Percentiles rank a stretch among this genome's conserved stretches.
Conservation (phyloP, 192 early-diverging fungal species). For the Chytriomyces confervae region DNA sequence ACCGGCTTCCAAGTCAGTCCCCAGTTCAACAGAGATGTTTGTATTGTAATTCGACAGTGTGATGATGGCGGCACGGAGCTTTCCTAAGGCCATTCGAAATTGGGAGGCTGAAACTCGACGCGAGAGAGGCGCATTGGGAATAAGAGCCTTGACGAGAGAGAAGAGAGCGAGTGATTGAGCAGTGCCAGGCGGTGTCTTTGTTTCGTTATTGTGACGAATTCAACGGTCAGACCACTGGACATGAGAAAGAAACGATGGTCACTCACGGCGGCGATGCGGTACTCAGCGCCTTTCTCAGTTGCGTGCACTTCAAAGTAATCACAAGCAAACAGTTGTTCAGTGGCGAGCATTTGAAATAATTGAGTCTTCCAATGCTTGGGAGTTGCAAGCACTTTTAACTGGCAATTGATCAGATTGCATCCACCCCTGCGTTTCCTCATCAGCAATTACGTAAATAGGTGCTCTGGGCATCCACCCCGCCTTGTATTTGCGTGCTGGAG, state of each 20-base stretch:
- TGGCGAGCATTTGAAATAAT: neutral
- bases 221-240: neutral
- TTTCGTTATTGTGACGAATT: neutral
- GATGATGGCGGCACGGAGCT: constrained; percentile 27
- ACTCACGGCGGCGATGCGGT: neutral
- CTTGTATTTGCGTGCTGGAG: too few species aligned
- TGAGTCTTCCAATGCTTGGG: too few species aligned
- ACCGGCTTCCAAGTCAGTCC: neutral
- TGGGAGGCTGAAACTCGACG: constrained; percentile 16
- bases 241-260: neutral
- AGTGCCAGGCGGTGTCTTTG: neutral
- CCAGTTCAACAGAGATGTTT: neutral
- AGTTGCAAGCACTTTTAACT: too few species aligned
- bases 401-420: too few species aligned
- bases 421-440: too few species aligned
- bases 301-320: neutral
- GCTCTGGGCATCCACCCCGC: too few species aligned
- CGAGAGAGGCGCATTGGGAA: constrained; percentile 23
- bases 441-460: too few species aligned
- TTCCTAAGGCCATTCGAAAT: constrained; percentile 31
- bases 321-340: neutral
- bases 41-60: constrained; percentile 29
- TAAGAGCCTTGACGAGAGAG: constrained; percentile 18
- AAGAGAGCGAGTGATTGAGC: constrained; percentile 12
- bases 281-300: neutral